Evolutionary conservation across 2,329 filamentous ascomycete genomes (phyloP).

Genomic region (Trichoderma lentiforme): DNA sequence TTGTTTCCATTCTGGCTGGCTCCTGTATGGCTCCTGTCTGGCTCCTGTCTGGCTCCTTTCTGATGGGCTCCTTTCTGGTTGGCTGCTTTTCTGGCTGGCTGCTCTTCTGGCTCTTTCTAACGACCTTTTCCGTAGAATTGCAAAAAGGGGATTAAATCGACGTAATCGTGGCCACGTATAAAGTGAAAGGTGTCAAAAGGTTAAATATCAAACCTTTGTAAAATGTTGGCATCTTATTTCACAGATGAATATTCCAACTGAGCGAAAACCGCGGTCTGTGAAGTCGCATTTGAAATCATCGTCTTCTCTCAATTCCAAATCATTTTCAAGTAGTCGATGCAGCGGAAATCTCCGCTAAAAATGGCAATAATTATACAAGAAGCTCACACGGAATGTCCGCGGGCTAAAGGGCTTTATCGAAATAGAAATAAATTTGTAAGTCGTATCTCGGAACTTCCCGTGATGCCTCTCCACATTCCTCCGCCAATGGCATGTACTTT

Average conservation of each 20-base stretch:
- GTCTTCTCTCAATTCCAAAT: background rate
- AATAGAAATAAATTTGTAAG: background rate
- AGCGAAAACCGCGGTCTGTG: background rate
- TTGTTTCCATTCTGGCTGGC: too few species aligned
- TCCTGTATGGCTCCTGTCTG: too few species aligned
- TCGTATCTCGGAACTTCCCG: background rate
- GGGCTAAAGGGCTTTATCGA: background rate
- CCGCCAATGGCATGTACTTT: background rate
- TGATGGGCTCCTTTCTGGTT: too few species aligned
- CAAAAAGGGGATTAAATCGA: background rate
- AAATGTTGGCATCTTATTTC: background rate
- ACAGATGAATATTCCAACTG: background rate
- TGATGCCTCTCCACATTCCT: background rate
- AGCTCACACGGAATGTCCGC: background rate
- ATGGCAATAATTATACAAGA: background rate
- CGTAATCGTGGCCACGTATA: background rate
- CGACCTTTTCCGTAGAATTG: background rate
- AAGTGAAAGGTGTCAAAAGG: fast-evolving
- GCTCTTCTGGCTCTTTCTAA: background rate
- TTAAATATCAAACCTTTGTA: background rate
- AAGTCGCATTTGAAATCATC: background rate
- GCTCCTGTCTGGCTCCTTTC: too few species aligned
- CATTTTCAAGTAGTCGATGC: background rate
- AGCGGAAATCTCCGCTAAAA: background rate
- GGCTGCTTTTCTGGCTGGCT: too few species aligned